Base-by-base conservation (phyloP, 2,329 filamentous ascomycete species). In the Cladobotryum mycophilum region DNA sequence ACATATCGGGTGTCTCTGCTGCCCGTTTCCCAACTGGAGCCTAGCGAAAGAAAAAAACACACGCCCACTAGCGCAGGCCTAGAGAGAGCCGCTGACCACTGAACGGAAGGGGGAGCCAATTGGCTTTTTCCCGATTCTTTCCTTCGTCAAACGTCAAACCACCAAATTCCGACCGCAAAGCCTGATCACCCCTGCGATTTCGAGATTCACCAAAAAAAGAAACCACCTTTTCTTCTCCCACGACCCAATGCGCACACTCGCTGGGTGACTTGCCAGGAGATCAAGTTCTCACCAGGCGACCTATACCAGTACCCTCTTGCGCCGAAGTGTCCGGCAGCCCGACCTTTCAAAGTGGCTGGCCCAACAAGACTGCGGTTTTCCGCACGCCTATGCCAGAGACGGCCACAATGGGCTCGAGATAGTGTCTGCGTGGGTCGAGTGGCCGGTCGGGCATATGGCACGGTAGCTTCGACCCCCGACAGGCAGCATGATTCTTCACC, bases 291-390 rank as follows among this genome's bases (percentile, higher is more conserved):
- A 33, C 8, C 12, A 7, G 42, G 15, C 42, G n/a, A 15, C 7
- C 17, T 45, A 50, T 50, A 22, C 20, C 36, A 45, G 12, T 20
- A 25, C 11, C 36, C 6, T 41, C 34, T 3, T 15, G 40, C 51
- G 37, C 41, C 53, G 20, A 36, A 11, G 18, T 22, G 3, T n/a
- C 34, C 46, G 42, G 56, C 55, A 55, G 42, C 53, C 60, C 25
- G 25, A 30, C 25, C 25, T 30, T 53, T 55, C 61, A 68, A 65
- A 54, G 59, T 70, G 68, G 67, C 67, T 57, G 57, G 57, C 54
- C 51, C 64, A 52, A 68, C 67, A 58, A 65, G 69, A 58, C 64
- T 67, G 66, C 72, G 74, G 68, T 65, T 70, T 60, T 65, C 67
- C 63, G 69, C 71, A 64, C 67, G 68, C 64, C 70, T 72, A 71